A percentile compares a stretch with the other conserved stretches of the same genome.
These are phyloP conservation scores for Misopates orontium DNA, from an alignment of 257 asterid genomes.

Conservation along the genomic window DNA sequence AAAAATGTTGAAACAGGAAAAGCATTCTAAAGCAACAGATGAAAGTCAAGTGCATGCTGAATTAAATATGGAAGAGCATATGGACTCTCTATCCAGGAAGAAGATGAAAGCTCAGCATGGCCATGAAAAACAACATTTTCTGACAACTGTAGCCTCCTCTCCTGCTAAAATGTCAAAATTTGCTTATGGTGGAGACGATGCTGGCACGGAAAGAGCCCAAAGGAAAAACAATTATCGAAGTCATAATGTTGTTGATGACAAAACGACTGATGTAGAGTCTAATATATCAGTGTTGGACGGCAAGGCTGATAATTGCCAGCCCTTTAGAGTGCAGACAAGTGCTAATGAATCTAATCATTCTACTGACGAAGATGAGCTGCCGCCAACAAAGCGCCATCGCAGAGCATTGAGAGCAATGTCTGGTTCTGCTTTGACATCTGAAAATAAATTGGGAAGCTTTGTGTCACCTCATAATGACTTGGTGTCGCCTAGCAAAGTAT, in stretches of 20 bases:
- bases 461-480: conserved; percentile 37
- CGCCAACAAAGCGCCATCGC: conserved; percentile 69
- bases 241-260: conserved; percentile 27
- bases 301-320: conserved; percentile 37
- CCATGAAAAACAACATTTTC: conserved; percentile 41
- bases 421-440: conserved; percentile 36
- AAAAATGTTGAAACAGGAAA: conserved; percentile 41
- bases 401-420: conserved; percentile 46
- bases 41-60: conserved; percentile 35
- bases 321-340: conserved; percentile 37
- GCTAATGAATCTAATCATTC: conserved; percentile 41
- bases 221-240: conserved; percentile 23
- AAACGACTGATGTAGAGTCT: conserved; percentile 25
- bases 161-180: conserved; percentile 48
- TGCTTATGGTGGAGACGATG: conserved; percentile 44
- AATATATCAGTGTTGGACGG: conserved; percentile 32
- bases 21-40: conserved; percentile 34
- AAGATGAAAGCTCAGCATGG: conserved; percentile 45
- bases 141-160: conserved; percentile 32
- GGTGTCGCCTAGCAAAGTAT: conserved; percentile 36
- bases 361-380: conserved; percentile 69
- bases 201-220: conserved; percentile 27
- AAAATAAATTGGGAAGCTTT: conserved; percentile 41
- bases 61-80: conserved; percentile 36
- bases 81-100: conserved; percentile 40